A percentile compares a stretch with the other conserved stretches of the same genome.
Conservation (phyloP, 192 early-diverging fungal species). For the Backusella tarrabulga region DNA sequence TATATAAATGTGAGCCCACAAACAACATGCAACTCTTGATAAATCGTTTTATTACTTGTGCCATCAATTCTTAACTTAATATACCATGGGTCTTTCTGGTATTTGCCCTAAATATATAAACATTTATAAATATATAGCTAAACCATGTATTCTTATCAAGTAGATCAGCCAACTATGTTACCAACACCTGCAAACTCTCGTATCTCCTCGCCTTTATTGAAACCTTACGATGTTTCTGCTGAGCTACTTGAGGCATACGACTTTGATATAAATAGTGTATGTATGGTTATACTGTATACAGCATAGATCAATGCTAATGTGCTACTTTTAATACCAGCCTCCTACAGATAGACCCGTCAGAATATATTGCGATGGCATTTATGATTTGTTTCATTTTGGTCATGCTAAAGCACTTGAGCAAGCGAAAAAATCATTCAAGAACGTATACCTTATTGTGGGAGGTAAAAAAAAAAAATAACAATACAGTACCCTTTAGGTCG, state of each 20-base stretch:
- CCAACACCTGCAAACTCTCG: not conserved
- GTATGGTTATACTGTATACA: not conserved
- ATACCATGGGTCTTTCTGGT: not conserved
- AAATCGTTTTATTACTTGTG: no score
- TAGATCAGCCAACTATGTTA: not conserved
- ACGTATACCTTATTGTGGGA: constrained; percentile 77
- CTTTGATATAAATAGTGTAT: not conserved
- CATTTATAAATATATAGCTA: not conserved
- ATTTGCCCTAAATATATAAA: not conserved
- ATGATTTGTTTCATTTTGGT: constrained; percentile 83
- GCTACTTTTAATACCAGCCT: constrained; percentile 25
- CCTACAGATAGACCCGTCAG: constrained; percentile 70
- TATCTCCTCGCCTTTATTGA: not conserved
- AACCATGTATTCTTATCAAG: not conserved
- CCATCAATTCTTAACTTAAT: no score
- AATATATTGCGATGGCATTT: constrained; percentile 88
- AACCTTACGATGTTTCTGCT: not conserved
- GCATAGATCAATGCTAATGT: no score
- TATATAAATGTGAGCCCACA: not conserved
- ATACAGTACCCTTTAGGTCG: not conserved
- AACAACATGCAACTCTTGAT: not conserved
- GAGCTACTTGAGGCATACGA: not conserved
- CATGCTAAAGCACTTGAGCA: constrained; percentile 80
- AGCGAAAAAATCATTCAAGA: constrained; percentile 77
- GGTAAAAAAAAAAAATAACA: constrained; percentile 28